Conservation (phyloP, 805 yeast species). For the Lipomyces orientalis region DNA sequence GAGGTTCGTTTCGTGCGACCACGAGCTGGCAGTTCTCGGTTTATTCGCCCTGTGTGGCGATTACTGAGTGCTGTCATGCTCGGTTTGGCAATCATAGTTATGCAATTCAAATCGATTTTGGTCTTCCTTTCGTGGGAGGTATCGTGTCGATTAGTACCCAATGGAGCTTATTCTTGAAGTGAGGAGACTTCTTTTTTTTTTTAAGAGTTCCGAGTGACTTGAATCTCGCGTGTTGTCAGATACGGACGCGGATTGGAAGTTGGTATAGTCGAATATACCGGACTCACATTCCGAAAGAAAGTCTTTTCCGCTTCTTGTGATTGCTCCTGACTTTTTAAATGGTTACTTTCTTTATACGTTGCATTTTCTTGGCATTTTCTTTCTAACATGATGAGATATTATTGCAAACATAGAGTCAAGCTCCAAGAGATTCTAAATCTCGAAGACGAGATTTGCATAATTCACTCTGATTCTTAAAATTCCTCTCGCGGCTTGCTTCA, state of each 20-base stretch:
- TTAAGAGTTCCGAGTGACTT: constrained; percentile 26
- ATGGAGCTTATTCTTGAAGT: constrained; percentile 47
- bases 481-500: not conserved
- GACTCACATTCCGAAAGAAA: constrained; percentile 16
- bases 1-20: not conserved
- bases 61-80: constrained; percentile 4
- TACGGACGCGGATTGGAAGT: not conserved
- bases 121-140: not conserved
- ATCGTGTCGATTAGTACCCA: constrained; percentile 40
- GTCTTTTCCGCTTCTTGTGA: not conserved
- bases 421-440: constrained; percentile 40
- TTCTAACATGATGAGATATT: constrained; percentile 41
- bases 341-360: not conserved
- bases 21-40: not conserved
- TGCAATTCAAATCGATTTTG: constrained; percentile 42
- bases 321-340: not conserved
- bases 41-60: not conserved
- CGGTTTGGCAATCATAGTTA: constrained; percentile 39
- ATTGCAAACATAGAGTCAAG: constrained; percentile 47
- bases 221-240: not conserved
- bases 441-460: constrained; percentile 32
- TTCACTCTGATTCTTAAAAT: constrained; percentile 29
- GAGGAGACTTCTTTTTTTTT: constrained; percentile 31
- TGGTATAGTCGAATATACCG: constrained; percentile 42
- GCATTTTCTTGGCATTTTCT: not conserved